These are phyloP conservation scores for Candida koratica DNA, from an alignment of 805 yeast genomes.

Conservation along the genomic window DNA sequence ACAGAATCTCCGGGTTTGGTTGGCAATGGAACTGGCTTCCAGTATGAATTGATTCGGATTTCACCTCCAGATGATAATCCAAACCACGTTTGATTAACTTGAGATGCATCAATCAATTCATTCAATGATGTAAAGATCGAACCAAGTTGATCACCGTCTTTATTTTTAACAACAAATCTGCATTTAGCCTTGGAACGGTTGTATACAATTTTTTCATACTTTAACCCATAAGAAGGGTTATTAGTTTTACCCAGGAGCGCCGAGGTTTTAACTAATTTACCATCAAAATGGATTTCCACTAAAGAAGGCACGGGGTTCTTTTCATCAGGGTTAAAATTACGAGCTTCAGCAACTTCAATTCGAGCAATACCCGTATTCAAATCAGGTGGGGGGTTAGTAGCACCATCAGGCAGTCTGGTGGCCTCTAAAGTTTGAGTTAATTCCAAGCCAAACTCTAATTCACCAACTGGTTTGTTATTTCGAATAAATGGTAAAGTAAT, in stretches of 20 bases:
- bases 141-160: conserved; percentile 54
- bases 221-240: conserved; percentile 62
- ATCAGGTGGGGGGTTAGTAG: conserved; percentile 78
- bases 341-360: conserved; percentile 61
- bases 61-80: conserved; percentile 73
- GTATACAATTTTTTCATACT: conserved; percentile 63
- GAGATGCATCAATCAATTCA: conserved; percentile 72
- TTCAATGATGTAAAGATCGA: conserved; percentile 54
- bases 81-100: conserved; percentile 75
- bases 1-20: conserved; percentile 50
- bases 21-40: conserved; percentile 76
- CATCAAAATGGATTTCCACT: conserved; percentile 68
- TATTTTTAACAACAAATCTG: conserved; percentile 58
- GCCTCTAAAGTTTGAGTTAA: conserved; percentile 73
- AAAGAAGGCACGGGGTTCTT: conserved; percentile 51
- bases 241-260: conserved; percentile 55
- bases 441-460: conserved; percentile 62
- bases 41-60: conserved; percentile 60
- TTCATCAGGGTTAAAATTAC: conserved; percentile 48
- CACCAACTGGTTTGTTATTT: conserved; percentile 83
- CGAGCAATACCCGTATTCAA: conserved; percentile 88
- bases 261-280: conserved; percentile 56
- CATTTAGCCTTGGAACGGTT: conserved; percentile 71
- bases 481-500: conserved; percentile 58
- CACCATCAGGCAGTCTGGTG: conserved; percentile 69